Base-by-base conservation (phyloP, 805 yeast species). In the Vanderwaltozyma yarrowii region DNA sequence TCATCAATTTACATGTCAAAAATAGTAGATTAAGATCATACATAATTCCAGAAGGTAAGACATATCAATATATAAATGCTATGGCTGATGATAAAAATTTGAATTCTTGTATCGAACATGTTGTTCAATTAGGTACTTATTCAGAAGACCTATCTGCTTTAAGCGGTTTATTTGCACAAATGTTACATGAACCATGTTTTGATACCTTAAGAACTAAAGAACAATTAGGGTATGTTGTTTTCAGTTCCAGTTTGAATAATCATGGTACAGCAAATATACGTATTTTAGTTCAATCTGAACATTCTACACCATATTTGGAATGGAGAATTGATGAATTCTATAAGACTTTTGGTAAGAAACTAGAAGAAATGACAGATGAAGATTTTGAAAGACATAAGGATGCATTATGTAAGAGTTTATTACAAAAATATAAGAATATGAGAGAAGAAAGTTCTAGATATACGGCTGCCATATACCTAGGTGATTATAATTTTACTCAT, bases 221-320 rank as follows among this genome's bases (percentile, higher is more conserved):
- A 62, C 97, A 92, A 60, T 69, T 89, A 24, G 98, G 98, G 2
- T 89, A 89, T 52, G 87, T 89, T 45, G 98, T 89, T 0, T 86
- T 85, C 54, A 77, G 92, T 32, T 83, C 94, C 0, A 64, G 72
- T 19, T 66, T 80, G 43, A 69, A 70, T 43, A 73, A 84, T 3
- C 73, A 94, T 53, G 79, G 92, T 17, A 73, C 80, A 5, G 51
- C 55, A 13, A 55, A 58, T 30, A 71, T 77, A 47, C 70, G 92
- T 50, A 61, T 92, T 12, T 64, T 88, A 46, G 71, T 88, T 36
- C 98, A 89, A 63, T 79, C 92, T 42, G 96, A 86, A 57, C 75
- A 80, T 55, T 62, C 84, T 2, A 69, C 92, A 3, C 73, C 70
- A 12, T 88, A 78, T 57, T 67, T 92, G 43, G 85, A 84, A 53